These are phyloP conservation scores for Plasmodium coatneyi DNA, from an alignment of 169 alveolate species.

Conservation along the genomic window DNA sequence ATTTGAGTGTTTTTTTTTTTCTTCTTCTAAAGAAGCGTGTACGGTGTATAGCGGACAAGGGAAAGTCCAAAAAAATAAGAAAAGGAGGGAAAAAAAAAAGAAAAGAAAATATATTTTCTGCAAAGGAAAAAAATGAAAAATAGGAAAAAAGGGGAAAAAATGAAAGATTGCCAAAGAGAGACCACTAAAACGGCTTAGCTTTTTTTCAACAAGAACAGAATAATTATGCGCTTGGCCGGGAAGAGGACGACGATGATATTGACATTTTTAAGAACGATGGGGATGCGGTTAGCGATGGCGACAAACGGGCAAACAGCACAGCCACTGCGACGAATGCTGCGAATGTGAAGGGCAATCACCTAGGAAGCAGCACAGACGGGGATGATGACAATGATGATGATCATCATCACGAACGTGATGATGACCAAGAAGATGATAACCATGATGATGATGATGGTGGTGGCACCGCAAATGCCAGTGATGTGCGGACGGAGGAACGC, in stretches of 20 bases:
- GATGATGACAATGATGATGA: neutral
- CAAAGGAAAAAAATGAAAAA: no score
- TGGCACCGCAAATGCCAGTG: neutral
- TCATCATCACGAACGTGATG: neutral
- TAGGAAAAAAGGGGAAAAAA: conserved; percentile 41
- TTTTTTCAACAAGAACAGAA: conserved; percentile 10
- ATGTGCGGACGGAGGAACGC: neutral
- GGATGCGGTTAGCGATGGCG: neutral
- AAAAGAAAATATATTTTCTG: no score
- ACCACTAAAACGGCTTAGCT: conserved; percentile 33
- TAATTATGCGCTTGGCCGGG: neutral
- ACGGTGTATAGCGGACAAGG: no score
- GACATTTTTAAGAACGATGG: conserved; percentile 55
- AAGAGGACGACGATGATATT: conserved; percentile 25
- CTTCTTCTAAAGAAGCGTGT: no score
- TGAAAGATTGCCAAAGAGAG: conserved; percentile 64
- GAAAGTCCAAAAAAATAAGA: no score
- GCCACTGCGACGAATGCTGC: neutral
- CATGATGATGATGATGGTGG: neutral
- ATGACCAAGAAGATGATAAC: neutral
- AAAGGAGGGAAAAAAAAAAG: no score
- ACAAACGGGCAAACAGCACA: neutral
- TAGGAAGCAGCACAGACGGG: neutral
- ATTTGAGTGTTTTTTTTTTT: neutral
- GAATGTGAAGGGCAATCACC: neutral